phyloP scores from a whole-genome alignment of 495 filamentous ascomycete genomes.

The Penicillium riverlandense region DNA sequence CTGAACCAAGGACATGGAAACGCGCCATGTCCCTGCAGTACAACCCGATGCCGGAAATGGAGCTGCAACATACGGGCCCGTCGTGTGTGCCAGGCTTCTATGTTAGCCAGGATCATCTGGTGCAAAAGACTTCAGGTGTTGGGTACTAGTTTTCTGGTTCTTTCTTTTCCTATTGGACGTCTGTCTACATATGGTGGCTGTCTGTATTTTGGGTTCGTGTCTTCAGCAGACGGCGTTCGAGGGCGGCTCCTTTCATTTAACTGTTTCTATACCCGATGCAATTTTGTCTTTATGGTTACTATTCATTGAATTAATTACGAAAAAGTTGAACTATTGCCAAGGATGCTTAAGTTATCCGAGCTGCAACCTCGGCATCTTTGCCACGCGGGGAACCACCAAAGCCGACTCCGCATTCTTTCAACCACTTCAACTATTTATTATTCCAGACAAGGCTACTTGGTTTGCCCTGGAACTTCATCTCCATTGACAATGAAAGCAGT shows the following conservation, averaged over 20 bases:
- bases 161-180: conserved; percentile 1
- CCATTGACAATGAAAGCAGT: conserved; percentile 66
- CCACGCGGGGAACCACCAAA: conserved; percentile 11
- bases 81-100: conserved; percentile 6
- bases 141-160: conserved; percentile 12
- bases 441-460: no score
- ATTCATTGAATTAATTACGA: conserved; percentile 1
- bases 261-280: not conserved
- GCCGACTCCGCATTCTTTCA: not conserved
- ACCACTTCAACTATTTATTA: not conserved
- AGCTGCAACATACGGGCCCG: conserved; percentile 13
- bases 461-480: not conserved
- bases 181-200: conserved; percentile 9
- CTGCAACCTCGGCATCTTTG: conserved; percentile 21
- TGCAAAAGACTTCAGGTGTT: conserved; percentile 17
- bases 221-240: not conserved
- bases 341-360: conserved; percentile 11
- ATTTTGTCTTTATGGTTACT: conserved; percentile 8
- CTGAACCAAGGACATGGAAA: conserved; percentile 26
- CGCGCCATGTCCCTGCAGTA: conserved; percentile 27
- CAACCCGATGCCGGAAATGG: conserved; percentile 24
- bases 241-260: not conserved
- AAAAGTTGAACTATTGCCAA: conserved; percentile 1
- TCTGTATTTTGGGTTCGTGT: conserved; percentile 6
- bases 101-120: conserved; percentile 14